These are phyloP conservation scores for Gaillardinia entomophila DNA, from an alignment of 805 yeast species.

Conservation along the genomic window DNA sequence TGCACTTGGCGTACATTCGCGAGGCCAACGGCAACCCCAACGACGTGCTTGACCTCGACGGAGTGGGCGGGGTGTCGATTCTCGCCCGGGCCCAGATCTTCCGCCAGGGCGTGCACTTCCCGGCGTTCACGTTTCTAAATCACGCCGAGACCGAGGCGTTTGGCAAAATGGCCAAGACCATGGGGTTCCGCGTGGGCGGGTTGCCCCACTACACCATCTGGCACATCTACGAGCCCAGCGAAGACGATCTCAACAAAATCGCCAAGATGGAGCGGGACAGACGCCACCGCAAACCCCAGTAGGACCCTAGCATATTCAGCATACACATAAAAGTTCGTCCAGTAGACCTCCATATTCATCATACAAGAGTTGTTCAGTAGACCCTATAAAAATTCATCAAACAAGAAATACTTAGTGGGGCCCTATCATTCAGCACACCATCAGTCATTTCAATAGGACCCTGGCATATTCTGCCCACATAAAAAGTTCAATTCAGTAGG, in stretches of 20 bases:
- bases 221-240: conserved; percentile 90
- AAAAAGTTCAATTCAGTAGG: conserved; percentile 36
- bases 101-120: conserved; percentile 76
- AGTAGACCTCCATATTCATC: not conserved
- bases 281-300: conserved; percentile 34
- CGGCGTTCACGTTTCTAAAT: conserved; percentile 76
- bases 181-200: conserved; percentile 84
- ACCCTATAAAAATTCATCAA: conserved; percentile 1
- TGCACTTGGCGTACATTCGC: conserved; percentile 70
- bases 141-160: conserved; percentile 89
- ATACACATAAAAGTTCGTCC: not conserved
- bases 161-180: conserved; percentile 71
- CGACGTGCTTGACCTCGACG: conserved; percentile 69
- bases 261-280: conserved; percentile 63
- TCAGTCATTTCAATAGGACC: not conserved
- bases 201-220: conserved; percentile 85
- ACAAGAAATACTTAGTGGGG: not conserved
- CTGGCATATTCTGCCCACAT: not conserved
- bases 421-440: not conserved
- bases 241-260: conserved; percentile 69
- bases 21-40: conserved; percentile 54
- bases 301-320: conserved; percentile 1
- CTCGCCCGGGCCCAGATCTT: conserved; percentile 69
- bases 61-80: conserved; percentile 84
- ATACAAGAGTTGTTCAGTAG: not conserved